A percentile compares a stretch with the other conserved stretches of the same genome.
phyloP scores from a whole-genome alignment of 2,329 filamentous ascomycete species.

The Colletotrichum noveboracense region DNA sequence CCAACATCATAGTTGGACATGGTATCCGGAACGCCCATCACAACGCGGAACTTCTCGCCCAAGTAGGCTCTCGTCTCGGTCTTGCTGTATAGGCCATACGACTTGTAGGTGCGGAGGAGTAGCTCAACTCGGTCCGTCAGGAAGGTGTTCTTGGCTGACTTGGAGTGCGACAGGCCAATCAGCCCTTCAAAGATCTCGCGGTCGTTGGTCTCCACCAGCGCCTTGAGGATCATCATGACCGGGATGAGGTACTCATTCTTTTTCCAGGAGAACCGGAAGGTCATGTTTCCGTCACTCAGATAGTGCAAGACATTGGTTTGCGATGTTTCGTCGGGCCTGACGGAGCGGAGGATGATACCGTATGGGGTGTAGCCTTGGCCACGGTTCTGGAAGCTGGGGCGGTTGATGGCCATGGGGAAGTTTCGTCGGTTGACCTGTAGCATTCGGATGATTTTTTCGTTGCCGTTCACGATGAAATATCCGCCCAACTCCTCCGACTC shows the following conservation, averaged over 20 bases:
- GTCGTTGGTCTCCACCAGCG: conserved; percentile 93
- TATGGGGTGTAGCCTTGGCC: conserved; percentile 87
- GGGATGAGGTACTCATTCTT: conserved; percentile 98
- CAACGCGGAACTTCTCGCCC: conserved; percentile 88
- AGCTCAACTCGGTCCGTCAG: conserved; percentile 94
- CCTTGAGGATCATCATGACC: conserved; percentile 96
- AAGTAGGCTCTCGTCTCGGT: conserved; percentile 84
- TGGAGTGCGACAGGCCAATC: conserved; percentile 77
- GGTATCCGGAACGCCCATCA: conserved; percentile 82
- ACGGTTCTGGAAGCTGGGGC: conserved; percentile 87
- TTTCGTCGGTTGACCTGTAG: conserved; percentile 90
- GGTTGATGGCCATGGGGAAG: conserved; percentile 92
- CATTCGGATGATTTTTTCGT: conserved; percentile 94
- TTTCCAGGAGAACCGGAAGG: conserved; percentile 96
- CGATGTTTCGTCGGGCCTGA: conserved; percentile 96
- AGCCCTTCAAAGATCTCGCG: conserved; percentile 95
- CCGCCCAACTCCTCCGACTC: conserved; percentile 96
- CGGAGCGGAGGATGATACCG: conserved; percentile 89
- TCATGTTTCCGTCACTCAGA: conserved; percentile 92
- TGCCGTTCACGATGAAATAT: conserved; percentile 97
- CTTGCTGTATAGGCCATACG: conserved; percentile 83
- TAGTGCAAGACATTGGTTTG: conserved; percentile 98
- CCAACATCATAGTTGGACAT: conserved; percentile 89
- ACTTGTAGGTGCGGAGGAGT: conserved; percentile 90
- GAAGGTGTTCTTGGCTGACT: conserved; percentile 86